These are phyloP conservation scores for Alternaria longipes DNA, from an alignment of 2,329 filamentous ascomycete genomes.

Conservation along the genomic window DNA sequence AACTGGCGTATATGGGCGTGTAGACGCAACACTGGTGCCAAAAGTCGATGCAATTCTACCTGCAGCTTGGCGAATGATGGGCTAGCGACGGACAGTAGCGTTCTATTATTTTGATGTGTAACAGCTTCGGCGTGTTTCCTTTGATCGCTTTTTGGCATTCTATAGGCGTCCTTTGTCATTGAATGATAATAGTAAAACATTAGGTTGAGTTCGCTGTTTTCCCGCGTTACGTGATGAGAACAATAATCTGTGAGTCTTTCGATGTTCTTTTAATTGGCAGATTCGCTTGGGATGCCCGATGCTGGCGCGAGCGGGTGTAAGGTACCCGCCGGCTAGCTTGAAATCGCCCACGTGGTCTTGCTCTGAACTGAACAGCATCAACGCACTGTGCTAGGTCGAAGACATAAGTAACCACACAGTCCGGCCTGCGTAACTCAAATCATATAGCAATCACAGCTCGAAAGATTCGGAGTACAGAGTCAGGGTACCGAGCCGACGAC, in stretches of 20 bases:
- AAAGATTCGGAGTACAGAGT: not conserved
- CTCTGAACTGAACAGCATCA: not conserved
- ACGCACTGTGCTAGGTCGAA: not conserved
- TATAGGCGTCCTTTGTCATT: not conserved
- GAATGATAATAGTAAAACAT: not conserved
- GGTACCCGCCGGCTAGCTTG: conserved; percentile 1
- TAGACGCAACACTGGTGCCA: not conserved
- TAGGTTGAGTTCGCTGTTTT: not conserved
- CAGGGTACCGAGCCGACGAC: not conserved
- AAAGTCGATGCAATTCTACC: not conserved
- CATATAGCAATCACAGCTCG: not conserved
- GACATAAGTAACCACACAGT: not conserved
- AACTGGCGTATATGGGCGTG: not conserved
- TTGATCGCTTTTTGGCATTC: not conserved
- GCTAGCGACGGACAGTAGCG: not conserved
- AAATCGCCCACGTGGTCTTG: not conserved
- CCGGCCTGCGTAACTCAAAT: not conserved
- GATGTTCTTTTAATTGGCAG: not conserved
- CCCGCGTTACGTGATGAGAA: too few relatives aligned
- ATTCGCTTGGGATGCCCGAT: not conserved
- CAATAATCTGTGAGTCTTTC: not conserved
- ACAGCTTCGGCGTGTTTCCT: not conserved
- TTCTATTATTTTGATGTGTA: not conserved
- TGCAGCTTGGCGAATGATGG: not conserved
- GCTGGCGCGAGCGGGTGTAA: not conserved